phyloP scores from a whole-genome alignment of 768 basidiomycete genomes.

The Hysterangium stoloniferum region DNA sequence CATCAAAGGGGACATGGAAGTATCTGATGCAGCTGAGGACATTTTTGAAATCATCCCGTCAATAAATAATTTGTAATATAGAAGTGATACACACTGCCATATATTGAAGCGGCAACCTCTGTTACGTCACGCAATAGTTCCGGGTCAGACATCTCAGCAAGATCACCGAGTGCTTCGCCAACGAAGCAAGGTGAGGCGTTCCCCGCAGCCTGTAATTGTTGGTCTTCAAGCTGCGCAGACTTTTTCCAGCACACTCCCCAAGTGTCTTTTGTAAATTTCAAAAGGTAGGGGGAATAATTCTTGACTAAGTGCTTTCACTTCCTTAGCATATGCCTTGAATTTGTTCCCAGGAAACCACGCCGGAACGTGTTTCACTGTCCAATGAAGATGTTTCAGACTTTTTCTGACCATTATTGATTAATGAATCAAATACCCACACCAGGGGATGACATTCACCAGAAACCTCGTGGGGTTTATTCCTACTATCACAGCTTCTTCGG shows the following conservation, averaged over 20 bases:
- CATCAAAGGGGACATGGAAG: conserved; percentile 15
- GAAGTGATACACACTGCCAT: conserved; percentile 6
- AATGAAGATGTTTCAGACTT: neutral
- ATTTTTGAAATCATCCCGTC: too few species aligned
- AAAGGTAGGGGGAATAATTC: neutral
- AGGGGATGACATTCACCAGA: conserved; percentile 20
- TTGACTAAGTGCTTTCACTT: neutral
- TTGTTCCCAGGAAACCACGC: conserved; percentile 18
- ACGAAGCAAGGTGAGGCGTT: conserved; percentile 2
- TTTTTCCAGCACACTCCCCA: conserved; percentile 1
- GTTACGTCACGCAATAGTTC: neutral
- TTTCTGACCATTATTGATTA: neutral
- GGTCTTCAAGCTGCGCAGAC: too few species aligned
- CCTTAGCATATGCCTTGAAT: conserved; percentile 11
- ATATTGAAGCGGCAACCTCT: neutral
- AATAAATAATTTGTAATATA: neutral
- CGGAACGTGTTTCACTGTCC: conserved; percentile 16
- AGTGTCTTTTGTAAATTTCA: neutral
- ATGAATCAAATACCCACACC: conserved; percentile 3
- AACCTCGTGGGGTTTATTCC: conserved; percentile 25
- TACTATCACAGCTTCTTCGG: conserved; percentile 19
- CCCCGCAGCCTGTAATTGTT: conserved; percentile 8
- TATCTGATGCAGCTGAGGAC: conserved; percentile 10
- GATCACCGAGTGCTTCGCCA: neutral
- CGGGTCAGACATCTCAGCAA: too few species aligned